phyloP scores from a whole-genome alignment of 495 filamentous ascomycete genomes.

The Elaphomyces granulatus region DNA sequence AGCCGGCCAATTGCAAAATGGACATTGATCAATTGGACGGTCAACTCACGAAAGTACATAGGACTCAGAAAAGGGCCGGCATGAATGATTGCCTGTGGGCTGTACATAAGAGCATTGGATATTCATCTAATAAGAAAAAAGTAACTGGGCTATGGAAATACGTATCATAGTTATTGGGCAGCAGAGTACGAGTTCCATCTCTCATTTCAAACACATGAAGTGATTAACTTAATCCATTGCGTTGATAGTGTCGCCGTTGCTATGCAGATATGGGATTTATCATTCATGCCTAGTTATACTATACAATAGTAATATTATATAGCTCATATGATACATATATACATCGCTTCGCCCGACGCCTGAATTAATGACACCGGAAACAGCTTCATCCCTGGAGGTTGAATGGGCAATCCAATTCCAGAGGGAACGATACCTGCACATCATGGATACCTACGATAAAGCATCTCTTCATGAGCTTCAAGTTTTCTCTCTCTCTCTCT shows the following conservation, averaged over 20 bases:
- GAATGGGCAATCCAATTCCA: conserved; percentile 58
- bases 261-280: conserved; percentile 69
- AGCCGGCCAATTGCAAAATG: conserved; percentile 80
- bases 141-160: conserved; percentile 70
- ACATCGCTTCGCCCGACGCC: conserved; percentile 38
- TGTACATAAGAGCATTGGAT: neutral
- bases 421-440: conserved; percentile 50
- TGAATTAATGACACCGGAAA: conserved; percentile 44
- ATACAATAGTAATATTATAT: no score
- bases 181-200: conserved; percentile 30
- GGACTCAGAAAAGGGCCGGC: conserved; percentile 29
- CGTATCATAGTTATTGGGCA: no score
- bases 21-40: conserved; percentile 41
- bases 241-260: conserved; percentile 54
- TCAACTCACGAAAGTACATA: conserved; percentile 42
- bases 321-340: no score
- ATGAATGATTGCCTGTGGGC: conserved; percentile 23
- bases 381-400: conserved; percentile 47
- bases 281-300: conserved; percentile 75
- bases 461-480: conserved; percentile 45
- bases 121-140: conserved; percentile 42
- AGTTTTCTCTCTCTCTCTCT: no score
- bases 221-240: neutral
- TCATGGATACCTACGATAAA: conserved; percentile 40
- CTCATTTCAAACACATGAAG: neutral